Conservation (phyloP, 345 rosid genomes). For the Eucalyptus viminalis region DNA sequence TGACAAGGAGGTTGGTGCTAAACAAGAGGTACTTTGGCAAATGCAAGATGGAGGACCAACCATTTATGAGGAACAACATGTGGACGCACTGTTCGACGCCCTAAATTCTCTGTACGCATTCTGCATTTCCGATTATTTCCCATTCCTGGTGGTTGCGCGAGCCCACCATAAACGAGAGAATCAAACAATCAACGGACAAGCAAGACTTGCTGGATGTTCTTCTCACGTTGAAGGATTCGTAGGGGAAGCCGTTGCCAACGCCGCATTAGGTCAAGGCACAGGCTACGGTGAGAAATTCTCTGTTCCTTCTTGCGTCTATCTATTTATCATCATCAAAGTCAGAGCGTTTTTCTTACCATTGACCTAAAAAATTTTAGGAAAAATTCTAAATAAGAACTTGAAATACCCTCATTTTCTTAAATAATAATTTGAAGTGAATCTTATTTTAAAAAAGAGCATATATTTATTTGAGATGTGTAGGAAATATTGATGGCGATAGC, state of each 20-base stretch:
- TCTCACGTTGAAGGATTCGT: neutral
- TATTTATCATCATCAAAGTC: neutral
- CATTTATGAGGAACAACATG: neutral
- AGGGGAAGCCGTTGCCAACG: neutral
- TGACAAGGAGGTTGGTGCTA: constrained; percentile 13
- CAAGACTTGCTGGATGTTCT: neutral
- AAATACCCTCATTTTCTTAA: no score
- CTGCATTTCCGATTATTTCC: constrained; percentile 2
- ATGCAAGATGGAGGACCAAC: constrained; percentile 3
- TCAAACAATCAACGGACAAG: neutral
- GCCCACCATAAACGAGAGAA: neutral
- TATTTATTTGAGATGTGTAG: neutral
- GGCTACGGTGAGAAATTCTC: neutral
- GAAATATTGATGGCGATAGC: neutral
- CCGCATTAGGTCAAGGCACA: neutral
- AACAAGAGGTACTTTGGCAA: constrained; percentile 3
- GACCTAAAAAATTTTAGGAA: no score
- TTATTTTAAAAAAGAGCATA: no score
- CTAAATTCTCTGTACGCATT: neutral
- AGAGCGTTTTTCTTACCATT: no score
- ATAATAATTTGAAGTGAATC: rapidly evolving
- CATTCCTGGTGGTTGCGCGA: neutral
- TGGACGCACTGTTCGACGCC: neutral
- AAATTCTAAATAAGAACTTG: no score
- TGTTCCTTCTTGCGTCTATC: neutral